phyloP scores from a whole-genome alignment of 371 early-diverging fungal species.

The Mortierella sp. region DNA sequence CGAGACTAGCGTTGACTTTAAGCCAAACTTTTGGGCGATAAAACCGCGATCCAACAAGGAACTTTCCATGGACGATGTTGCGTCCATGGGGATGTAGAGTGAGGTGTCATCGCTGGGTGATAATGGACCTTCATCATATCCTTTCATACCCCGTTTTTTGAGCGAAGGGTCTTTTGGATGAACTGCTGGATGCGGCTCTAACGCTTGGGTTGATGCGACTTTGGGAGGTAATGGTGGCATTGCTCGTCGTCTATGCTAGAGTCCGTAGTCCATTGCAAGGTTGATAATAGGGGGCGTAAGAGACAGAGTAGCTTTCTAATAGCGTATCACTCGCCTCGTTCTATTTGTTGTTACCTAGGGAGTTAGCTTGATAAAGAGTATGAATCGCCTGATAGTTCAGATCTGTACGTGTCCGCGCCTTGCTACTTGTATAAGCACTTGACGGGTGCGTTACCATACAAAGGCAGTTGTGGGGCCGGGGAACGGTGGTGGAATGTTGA shows the following conservation, averaged over 20 bases:
- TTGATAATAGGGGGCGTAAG: no score
- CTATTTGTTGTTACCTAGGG: no score
- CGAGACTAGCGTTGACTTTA: slow-evolving; percentile 41
- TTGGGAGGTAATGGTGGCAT: slow-evolving; percentile 36
- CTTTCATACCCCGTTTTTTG: not conserved
- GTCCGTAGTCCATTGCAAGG: not conserved
- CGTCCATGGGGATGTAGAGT: not conserved
- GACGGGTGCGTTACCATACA: no score
- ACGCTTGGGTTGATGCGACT: slow-evolving; percentile 8
- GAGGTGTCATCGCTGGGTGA: slow-evolving; percentile 1
- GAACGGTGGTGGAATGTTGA: no score
- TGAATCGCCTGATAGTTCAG: no score
- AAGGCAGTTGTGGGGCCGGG: no score
- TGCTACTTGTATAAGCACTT: no score
- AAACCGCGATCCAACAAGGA: not conserved
- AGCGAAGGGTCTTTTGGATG: slow-evolving; percentile 14
- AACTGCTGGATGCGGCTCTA: not conserved
- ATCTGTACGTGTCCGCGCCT: no score
- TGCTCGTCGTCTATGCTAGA: not conserved
- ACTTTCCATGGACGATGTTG: not conserved
- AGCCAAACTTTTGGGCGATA: slow-evolving; percentile 18
- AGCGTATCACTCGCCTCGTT: no score
- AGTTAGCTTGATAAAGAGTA: no score
- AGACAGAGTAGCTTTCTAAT: no score
- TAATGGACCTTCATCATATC: not conserved